Percentiles rank a stretch among this genome's conserved stretches.
Conservation (phyloP, 495 filamentous ascomycete genomes). For the Trichoderma asperelloides region DNA sequence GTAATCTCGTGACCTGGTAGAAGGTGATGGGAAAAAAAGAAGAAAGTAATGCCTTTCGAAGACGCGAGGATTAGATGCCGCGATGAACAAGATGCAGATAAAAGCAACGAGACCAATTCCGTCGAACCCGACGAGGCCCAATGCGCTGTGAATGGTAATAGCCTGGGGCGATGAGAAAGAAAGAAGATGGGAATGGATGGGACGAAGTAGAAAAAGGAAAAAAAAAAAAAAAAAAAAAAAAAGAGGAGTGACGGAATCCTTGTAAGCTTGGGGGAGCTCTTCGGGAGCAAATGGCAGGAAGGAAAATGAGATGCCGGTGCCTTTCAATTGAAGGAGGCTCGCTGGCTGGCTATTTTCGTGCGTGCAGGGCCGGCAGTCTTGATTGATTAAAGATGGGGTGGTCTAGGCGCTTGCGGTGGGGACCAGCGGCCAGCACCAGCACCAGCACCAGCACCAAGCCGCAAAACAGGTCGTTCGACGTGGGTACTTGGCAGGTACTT, state of each 20-base stretch:
- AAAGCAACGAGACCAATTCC: not conserved
- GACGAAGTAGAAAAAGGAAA: not conserved
- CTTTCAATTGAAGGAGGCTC: slow-evolving; percentile 6
- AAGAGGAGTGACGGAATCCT: slow-evolving; percentile 2
- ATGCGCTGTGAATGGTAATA: not conserved
- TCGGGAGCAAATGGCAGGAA: not conserved
- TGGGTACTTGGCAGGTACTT: slow-evolving; percentile 4
- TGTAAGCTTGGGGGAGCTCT: not conserved
- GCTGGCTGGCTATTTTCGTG: not conserved
- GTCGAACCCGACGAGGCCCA: not conserved
- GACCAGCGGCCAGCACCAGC: not conserved
- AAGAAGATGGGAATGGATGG: not conserved
- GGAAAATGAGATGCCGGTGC: not conserved
- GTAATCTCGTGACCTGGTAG: not conserved
- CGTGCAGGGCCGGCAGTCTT: slow-evolving; percentile 5
- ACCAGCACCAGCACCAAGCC: not conserved
- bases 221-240: not conserved
- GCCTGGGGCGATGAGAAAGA: not conserved
- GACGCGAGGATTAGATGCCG: not conserved
- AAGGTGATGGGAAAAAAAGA: not conserved
- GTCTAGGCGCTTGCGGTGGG: slow-evolving; percentile 3
- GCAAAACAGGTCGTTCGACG: not conserved
- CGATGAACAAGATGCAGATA: not conserved
- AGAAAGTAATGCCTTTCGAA: not conserved
- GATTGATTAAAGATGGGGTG: not conserved